A percentile compares a stretch with the other conserved stretches of the same genome.
These are phyloP conservation scores for Trichoderma afroharzianum DNA, from an alignment of 2,329 filamentous ascomycete species.

Conservation along the genomic window DNA sequence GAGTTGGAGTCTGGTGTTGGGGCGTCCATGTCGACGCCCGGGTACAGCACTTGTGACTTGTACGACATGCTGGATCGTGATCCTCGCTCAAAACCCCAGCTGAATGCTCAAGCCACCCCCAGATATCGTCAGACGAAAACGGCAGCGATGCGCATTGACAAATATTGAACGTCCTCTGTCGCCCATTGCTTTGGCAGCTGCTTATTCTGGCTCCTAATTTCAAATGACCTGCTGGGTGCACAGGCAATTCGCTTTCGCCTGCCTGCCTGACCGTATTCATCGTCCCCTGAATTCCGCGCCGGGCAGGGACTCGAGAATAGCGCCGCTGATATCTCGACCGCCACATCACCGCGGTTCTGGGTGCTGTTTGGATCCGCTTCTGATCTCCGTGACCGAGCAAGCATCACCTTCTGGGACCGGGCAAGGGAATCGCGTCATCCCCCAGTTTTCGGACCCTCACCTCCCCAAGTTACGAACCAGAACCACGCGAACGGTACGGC, in stretches of 20 bases:
- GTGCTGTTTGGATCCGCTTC: not conserved
- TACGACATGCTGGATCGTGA: conserved; percentile 4
- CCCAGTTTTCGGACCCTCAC: conserved; percentile 1
- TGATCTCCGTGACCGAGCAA: not conserved
- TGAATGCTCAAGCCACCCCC: conserved; percentile 1
- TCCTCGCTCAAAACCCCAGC: conserved; percentile 2
- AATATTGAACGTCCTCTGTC: not conserved
- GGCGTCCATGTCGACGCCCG: not conserved
- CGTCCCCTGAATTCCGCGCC: conserved; percentile 8
- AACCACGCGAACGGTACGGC: conserved; percentile 12
- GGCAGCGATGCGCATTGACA: conserved; percentile 2
- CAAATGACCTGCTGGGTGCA: not conserved
- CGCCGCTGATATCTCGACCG: conserved; percentile 7
- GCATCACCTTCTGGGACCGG: conserved; percentile 5
- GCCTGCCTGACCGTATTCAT: not conserved
- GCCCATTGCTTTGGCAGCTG: conserved; percentile 1
- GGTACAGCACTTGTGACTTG: not conserved
- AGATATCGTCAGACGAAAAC: not conserved
- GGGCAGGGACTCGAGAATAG: not conserved
- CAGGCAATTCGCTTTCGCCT: not conserved
- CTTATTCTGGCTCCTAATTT: not conserved
- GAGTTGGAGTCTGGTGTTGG: not conserved
- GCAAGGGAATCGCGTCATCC: conserved; percentile 9
- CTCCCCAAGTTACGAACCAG: not conserved
- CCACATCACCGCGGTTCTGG: not conserved